A percentile compares a stretch with the other conserved stretches of the same genome.
Conservation (phyloP, 352 stramenopile genomes). For the Pythium sukuiense region DNA sequence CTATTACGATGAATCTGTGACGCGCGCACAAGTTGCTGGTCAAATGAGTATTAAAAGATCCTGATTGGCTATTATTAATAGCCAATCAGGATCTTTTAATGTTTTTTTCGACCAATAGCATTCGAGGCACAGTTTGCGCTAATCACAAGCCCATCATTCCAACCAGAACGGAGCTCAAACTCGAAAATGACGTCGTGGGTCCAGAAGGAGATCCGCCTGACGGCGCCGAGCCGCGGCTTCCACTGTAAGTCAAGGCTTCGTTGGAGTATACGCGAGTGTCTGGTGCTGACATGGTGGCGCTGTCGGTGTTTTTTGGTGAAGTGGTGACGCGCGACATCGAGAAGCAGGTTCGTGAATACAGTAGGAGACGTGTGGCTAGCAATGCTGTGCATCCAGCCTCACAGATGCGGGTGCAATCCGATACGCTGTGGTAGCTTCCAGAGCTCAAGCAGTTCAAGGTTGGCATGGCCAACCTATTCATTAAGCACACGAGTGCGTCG, state of each 20-base stretch:
- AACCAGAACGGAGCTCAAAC: not conserved
- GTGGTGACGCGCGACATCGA: constrained; percentile 83
- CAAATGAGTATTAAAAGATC: too few relatives aligned
- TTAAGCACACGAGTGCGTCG: constrained; percentile 95
- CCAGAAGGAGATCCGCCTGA: constrained; percentile 87
- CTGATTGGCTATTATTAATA: not conserved
- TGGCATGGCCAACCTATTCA: constrained; percentile 94
- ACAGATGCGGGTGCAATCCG: not conserved
- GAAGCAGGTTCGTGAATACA: constrained; percentile 55
- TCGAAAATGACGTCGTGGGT: constrained; percentile 66
- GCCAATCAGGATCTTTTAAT: constrained; percentile 13
- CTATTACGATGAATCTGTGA: too few relatives aligned
- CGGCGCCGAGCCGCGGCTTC: constrained; percentile 76
- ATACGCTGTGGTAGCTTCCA: constrained; percentile 32
- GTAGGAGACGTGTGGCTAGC: too few relatives aligned
- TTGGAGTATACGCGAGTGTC: not conserved
- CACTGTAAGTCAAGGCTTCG: constrained; percentile 45
- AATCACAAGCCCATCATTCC: not conserved
- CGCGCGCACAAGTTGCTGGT: not conserved
- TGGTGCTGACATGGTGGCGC: not conserved
- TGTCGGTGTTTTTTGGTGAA: constrained; percentile 18
- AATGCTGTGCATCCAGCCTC: not conserved
- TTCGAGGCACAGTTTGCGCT: not conserved
- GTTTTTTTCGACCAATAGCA: constrained; percentile 12
- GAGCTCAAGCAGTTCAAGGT: constrained; percentile 87